Conservation (phyloP, 768 basidiomycete genomes). For the Hericium erinaceus region DNA sequence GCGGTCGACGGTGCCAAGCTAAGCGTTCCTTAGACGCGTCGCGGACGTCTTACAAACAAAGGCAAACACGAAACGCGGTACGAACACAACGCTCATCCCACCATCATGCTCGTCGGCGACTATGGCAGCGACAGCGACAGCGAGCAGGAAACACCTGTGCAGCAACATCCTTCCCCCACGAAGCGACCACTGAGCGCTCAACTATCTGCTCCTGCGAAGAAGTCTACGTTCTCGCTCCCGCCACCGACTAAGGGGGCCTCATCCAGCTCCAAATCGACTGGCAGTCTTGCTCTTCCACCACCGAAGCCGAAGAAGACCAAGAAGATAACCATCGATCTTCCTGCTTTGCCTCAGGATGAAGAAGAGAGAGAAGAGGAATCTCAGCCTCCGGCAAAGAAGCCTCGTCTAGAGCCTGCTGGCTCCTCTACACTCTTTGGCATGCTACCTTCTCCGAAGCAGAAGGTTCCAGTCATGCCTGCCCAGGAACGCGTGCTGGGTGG, state of each 20-base stretch:
- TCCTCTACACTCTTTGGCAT: conserved; percentile 58
- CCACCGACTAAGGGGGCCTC: conserved; percentile 19
- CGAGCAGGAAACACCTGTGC: conserved; percentile 32
- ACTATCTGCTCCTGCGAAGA: conserved; percentile 21
- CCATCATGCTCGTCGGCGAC: conserved; percentile 61
- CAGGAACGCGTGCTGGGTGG: conserved; percentile 55
- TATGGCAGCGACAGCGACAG: conserved; percentile 65
- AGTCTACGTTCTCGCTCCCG: conserved; percentile 27
- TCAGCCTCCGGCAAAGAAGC: conserved; percentile 49
- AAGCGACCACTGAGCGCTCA: conserved; percentile 12
- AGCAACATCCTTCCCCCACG: conserved; percentile 2
- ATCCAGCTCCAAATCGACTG: conserved; percentile 15
- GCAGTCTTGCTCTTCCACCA: conserved; percentile 24
- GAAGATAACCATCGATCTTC: conserved; percentile 52
- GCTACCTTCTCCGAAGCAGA: conserved; percentile 67
- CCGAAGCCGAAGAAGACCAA: conserved; percentile 46
- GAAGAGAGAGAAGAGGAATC: conserved; percentile 31
- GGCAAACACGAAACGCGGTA: background rate
- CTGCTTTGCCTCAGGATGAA: conserved; percentile 30
- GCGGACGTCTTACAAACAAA: background rate
- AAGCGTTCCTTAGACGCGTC: background rate
- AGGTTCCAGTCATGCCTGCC: conserved; percentile 30
- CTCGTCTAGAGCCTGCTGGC: conserved; percentile 44
- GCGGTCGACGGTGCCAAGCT: background rate
- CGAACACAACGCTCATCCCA: background rate